Base-by-base conservation (phyloP, 2,329 filamentous ascomycete species). In the Achaetomium macrosporum region DNA sequence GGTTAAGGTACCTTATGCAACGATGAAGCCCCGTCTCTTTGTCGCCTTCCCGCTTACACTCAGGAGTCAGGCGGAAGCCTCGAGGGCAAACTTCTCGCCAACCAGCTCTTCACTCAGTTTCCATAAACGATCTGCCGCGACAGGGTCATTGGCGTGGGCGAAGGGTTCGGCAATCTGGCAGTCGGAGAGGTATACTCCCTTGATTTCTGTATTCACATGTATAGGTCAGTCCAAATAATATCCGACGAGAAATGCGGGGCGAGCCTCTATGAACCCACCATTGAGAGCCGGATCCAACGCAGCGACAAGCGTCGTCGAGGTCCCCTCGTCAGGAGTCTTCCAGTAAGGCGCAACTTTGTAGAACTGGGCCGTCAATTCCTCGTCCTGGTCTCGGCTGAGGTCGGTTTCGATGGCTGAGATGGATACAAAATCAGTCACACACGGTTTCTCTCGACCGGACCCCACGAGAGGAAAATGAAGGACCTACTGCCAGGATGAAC, bases 71-170 rank as follows among this genome's bases (percentile, higher is more conserved):
- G 25, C 25, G 25, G 25, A 56, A 15, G 43, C 48, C 1, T 44
- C 41, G 4, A 61, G 20, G 1, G 42, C 15, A 41, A 63, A 68
- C 50, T 60, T 61, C 54, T 68, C 58, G 1, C 66, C 67, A 3
- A 74, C 69, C 19, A 75, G 57, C 47, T 69, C 64, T 60, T 77
- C 74, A 42, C 72, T 76, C 42, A 76, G 56, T 47, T 68, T 67
- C 73, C 74, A 78, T 33, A 76, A 54, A 47, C 65, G 69, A 36
- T 73, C 69, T 1, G 69, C 72, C n/a, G 66, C 60, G 7, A 69
- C 69, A 0, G 64, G 62, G 10, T 70, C 66, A 2, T 52, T 63
- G 12, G 66, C 66, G 60, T 71, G 64, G 9, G 56, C 47, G 1
- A 47, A 57, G 1, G 63, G 57, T 37, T 70, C 60, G 2, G 62